Percentiles rank a stretch among this genome's conserved stretches.
phyloP scores from a whole-genome alignment of 139 green algal genomes.

The Tetradesmus lagerheimii region DNA sequence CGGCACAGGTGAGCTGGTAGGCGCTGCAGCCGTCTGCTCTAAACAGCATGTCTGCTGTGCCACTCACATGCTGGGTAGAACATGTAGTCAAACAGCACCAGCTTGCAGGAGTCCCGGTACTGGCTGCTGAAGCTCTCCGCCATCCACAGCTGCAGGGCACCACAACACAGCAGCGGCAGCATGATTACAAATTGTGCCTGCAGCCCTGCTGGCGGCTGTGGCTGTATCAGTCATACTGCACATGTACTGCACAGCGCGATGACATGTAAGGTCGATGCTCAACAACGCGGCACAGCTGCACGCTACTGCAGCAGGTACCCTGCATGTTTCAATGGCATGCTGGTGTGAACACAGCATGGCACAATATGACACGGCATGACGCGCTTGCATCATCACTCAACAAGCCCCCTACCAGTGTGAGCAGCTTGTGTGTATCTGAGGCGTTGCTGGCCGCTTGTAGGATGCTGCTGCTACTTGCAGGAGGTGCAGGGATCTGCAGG shows the following conservation, averaged over 20 bases:
- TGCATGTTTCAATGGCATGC: not conserved
- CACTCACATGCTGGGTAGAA: constrained; percentile 17
- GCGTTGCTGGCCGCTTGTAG: not conserved
- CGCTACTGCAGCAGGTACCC: too few species aligned
- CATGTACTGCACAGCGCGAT: too few species aligned
- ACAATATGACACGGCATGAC: too few species aligned
- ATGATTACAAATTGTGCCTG: not conserved
- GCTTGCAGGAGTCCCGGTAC: not conserved
- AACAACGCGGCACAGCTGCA: not conserved
- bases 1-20: too few species aligned
- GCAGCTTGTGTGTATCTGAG: not conserved
- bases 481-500: not conserved
- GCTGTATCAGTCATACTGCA: too few species aligned
- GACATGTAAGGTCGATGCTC: too few species aligned
- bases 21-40: not conserved
- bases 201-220: not conserved
- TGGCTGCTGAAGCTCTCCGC: constrained; percentile 24
- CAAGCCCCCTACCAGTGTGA: not conserved
- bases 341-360: too few species aligned
- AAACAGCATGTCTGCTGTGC: not conserved
- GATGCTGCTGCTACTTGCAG: not conserved
- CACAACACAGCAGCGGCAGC: not conserved
- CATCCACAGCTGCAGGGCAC: constrained; percentile 24
- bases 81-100: constrained; percentile 13
- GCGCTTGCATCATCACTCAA: too few species aligned